Percentiles rank a stretch among this genome's conserved stretches.
These are phyloP conservation scores for Pistacia integerrima DNA, from an alignment of 345 rosid species.

Conservation along the genomic window DNA sequence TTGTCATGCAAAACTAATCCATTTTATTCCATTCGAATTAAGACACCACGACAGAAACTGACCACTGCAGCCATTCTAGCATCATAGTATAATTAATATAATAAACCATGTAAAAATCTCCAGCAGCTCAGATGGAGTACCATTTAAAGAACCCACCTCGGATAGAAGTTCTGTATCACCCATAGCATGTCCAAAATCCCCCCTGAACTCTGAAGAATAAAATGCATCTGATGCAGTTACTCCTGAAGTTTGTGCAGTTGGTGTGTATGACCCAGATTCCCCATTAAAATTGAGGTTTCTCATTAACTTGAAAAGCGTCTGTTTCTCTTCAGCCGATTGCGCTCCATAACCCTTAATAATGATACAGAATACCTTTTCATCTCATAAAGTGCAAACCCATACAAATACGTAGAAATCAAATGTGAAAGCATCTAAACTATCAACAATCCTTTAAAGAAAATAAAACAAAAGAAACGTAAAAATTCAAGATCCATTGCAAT, in stretches of 20 bases:
- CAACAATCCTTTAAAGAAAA: not conserved
- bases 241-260: conserved; percentile 66
- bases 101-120: conserved; percentile 7
- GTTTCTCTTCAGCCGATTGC: conserved; percentile 97
- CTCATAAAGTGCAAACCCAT: conserved; percentile 2
- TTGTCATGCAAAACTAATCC: not conserved
- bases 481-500: not conserved
- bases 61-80: not conserved
- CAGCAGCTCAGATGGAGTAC: not conserved
- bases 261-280: conserved; percentile 76
- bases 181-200: conserved; percentile 99
- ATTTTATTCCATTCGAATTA: not conserved
- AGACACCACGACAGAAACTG: not conserved
- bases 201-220: conserved; percentile 89
- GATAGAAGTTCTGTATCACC: conserved; percentile 95
- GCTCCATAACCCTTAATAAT: conserved; percentile 83
- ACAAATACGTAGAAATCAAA: not conserved
- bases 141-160: conserved; percentile 57
- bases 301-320: conserved; percentile 90
- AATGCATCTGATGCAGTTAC: conserved; percentile 70
- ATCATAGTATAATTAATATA: not conserved
- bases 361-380: conserved; percentile 17
- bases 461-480: not conserved
- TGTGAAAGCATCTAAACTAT: not conserved
- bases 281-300: conserved; percentile 94